A percentile compares a stretch with the other conserved stretches of the same genome.
These are phyloP conservation scores for Diplodia scrobiculata DNA, from an alignment of 2,329 filamentous ascomycete genomes.

Conservation along the genomic window DNA sequence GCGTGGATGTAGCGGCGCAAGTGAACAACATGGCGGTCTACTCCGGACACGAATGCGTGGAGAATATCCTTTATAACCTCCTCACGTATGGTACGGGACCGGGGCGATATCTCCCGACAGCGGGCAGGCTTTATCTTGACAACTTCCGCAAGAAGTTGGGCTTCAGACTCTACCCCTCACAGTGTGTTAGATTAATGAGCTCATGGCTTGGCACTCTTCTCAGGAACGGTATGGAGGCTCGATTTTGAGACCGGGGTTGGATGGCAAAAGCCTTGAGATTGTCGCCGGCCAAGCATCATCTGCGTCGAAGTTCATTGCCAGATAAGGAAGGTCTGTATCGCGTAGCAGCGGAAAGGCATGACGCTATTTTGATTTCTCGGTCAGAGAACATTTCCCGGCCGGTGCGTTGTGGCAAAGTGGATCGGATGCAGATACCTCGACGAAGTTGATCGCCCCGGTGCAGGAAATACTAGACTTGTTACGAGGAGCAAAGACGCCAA, in stretches of 20 bases:
- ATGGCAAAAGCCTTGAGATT: constrained; percentile 11
- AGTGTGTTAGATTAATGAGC: constrained; percentile 14
- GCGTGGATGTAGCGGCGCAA: not conserved
- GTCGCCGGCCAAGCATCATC: constrained; percentile 15
- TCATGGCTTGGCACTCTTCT: constrained; percentile 11
- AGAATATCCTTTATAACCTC: not conserved
- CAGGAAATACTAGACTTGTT: not conserved
- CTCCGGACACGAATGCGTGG: not conserved
- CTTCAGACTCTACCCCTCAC: constrained; percentile 14
- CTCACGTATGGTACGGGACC: not conserved
- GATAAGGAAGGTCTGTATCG: constrained; percentile 37
- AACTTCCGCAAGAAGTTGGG: constrained; percentile 22
- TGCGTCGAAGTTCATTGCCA: constrained; percentile 33
- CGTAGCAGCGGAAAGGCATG: not conserved
- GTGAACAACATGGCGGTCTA: not conserved
- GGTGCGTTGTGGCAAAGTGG: not conserved
- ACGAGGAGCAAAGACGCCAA: not conserved
- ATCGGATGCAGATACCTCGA: not conserved
- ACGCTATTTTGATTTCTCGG: not conserved
- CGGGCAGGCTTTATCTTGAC: constrained; percentile 30
- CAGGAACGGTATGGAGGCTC: constrained; percentile 17
- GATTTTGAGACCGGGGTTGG: constrained; percentile 3
- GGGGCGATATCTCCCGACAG: constrained; percentile 29
- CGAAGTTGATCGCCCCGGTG: not conserved
- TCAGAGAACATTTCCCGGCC: not conserved